Conservation (phyloP, 2,329 filamentous ascomycete genomes). For the Cladosporium sp. region DNA sequence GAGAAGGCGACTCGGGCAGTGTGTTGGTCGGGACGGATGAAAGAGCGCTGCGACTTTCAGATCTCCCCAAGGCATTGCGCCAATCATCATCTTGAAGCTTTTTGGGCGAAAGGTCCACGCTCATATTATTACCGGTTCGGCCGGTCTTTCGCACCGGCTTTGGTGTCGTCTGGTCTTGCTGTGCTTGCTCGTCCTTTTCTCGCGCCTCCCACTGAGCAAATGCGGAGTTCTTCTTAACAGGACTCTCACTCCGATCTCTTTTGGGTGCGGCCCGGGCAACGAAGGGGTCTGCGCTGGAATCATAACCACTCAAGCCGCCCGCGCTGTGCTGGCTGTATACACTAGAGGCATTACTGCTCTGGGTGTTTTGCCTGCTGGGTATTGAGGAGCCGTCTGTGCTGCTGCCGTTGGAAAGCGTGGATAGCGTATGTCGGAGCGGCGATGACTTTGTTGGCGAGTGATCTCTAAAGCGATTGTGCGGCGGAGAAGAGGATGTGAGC, state of each 20-base stretch:
- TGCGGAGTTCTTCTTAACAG: constrained; percentile 33
- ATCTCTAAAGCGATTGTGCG: constrained; percentile 29
- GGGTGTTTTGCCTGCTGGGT: constrained; percentile 25
- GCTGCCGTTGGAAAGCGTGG: constrained; percentile 30
- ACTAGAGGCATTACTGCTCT: constrained; percentile 29
- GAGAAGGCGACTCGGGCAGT: constrained; percentile 20
- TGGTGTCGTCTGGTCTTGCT: constrained; percentile 13
- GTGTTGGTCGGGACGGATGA: constrained; percentile 29
- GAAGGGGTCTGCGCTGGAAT: constrained; percentile 27
- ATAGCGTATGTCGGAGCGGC: constrained; percentile 31
- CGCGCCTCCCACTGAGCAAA: constrained; percentile 28
- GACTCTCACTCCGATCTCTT: constrained; percentile 32
- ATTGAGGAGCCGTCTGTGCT: constrained; percentile 27
- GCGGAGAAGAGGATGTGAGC: constrained; percentile 27
- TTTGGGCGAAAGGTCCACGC: constrained; percentile 21
- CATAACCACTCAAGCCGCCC: constrained; percentile 24
- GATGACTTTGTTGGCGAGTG: constrained; percentile 31
- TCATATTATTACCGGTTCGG: constrained; percentile 5
- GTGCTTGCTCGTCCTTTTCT: constrained; percentile 22
- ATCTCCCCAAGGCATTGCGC: constrained; percentile 26
- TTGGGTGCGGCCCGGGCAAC: constrained; percentile 26
- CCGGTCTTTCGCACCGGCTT: constrained; percentile 7
- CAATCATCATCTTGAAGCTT: constrained; percentile 32
- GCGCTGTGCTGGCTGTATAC: constrained; percentile 19
- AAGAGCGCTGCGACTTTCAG: constrained; percentile 27